Conservation (phyloP, 768 basidiomycete species). For the Paxillus rubicundulus region DNA sequence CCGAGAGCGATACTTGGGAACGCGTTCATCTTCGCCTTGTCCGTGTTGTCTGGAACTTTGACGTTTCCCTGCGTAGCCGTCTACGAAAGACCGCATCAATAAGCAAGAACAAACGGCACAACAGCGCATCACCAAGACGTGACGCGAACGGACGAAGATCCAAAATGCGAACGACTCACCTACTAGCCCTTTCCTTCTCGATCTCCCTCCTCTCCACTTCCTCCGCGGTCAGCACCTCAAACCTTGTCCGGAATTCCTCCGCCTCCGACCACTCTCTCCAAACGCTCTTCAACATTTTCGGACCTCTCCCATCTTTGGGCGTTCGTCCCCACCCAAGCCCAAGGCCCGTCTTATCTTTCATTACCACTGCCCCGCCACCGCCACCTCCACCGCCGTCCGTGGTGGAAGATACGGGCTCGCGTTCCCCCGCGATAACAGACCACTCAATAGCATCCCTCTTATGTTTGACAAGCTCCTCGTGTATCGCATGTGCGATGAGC, state of each 20-base stretch:
- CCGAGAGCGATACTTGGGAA: constrained; percentile 3
- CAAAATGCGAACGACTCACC: constrained; percentile 35
- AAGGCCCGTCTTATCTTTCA: constrained; percentile 82
- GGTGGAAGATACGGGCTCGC: constrained; percentile 25
- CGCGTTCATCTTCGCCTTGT: constrained; percentile 36
- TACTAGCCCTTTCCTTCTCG: constrained; percentile 80
- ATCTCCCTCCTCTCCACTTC: constrained; percentile 90
- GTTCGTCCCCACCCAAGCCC: constrained; percentile 75
- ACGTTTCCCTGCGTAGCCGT: constrained; percentile 62
- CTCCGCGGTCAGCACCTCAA: constrained; percentile 84
- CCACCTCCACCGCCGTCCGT: constrained; percentile 15
- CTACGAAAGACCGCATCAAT: constrained; percentile 31
- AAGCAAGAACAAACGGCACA: background rate
- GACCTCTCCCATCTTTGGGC: constrained; percentile 76
- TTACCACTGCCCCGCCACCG: constrained; percentile 45
- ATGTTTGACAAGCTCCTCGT: constrained; percentile 93
- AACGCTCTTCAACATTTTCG: constrained; percentile 78
- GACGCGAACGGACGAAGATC: background rate
- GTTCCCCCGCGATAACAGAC: constrained; percentile 75
- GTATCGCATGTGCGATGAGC: constrained; percentile 87
- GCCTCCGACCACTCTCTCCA: constrained; percentile 96
- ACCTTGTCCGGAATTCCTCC: constrained; percentile 84
- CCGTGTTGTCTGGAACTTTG: constrained; percentile 57
- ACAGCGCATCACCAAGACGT: background rate
- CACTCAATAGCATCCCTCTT: constrained; percentile 95